Base-by-base conservation (phyloP, 2,329 filamentous ascomycete genomes). In the Diaporthe sp. region DNA sequence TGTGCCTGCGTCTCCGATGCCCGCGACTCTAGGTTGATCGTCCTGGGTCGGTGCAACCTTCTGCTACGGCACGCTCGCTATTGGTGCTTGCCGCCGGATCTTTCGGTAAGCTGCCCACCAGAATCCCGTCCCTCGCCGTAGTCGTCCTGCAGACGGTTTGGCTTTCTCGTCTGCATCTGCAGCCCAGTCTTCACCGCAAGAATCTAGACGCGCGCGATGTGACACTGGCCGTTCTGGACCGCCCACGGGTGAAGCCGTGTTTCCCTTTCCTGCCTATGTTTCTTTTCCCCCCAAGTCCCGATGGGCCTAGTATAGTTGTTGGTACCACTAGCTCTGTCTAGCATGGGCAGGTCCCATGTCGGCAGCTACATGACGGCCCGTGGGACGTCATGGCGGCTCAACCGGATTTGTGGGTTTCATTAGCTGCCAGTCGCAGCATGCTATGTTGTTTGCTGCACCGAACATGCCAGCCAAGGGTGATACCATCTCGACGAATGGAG, bases 91-190 rank as follows among this genome's bases (percentile, higher is more conserved):
- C 22, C 22, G 6, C n/a, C 58, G n/a, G 58, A 20, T 39, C 57
- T 22, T n/a, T 60, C 20, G 34, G 57, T 39, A 34, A 60, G 31
- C 57, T 39, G 31, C 57, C 60, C 13, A 63, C 5, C 13, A n/a
- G 39, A 22, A 63, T 28, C 37, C n/a, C 20, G 13, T 25, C 39
- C 60, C 10, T 63, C 20, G 22, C 60, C n/a, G 28, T 25, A 25
- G 39, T 8, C 28, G 60, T 22, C 60, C 60, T 63, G 60, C 60
- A 63, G 60, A 44, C 12, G 39, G n/a, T 60, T 39, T n/a, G 12
- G 22, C 57, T 60, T 60, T 60, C 20, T 12, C 28, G 10, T 39
- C 12, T 9, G 28, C 7, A 57, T 31, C 5, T 37, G 57, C 34
- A n/a, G 57, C 34, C 22, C 13, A 6, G 20, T 57, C 53, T 57